A percentile compares a stretch with the other conserved stretches of the same genome.
Conservation (phyloP, 306 rosid genomes). For the Spatholobus suberectus region DNA sequence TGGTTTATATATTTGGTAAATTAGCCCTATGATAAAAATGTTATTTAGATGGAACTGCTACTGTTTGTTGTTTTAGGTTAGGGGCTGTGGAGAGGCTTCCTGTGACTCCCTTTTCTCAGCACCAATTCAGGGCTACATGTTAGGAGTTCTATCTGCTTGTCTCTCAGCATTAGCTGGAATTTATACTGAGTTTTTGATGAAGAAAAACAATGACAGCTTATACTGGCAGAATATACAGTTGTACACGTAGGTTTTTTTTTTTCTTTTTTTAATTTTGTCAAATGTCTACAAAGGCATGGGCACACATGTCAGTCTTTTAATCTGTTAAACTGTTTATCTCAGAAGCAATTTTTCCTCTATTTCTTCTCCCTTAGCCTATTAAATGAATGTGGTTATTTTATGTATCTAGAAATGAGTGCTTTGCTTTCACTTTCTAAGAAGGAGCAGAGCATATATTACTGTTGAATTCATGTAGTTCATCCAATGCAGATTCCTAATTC, state of each 20-base stretch:
- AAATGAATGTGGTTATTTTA: constrained; percentile 9
- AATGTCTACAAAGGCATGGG: constrained; percentile 1
- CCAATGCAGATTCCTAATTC: constrained; percentile 16
- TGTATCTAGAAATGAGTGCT: constrained; percentile 1
- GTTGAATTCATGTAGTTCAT: constrained; percentile 3
- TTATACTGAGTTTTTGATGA: constrained; percentile 95
- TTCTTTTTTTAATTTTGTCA: constrained; percentile 41
- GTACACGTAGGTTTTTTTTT: constrained; percentile 84
- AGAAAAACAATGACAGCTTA: constrained; percentile 93
- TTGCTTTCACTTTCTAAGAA: constrained; percentile 11
- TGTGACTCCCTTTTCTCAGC: constrained; percentile 88
- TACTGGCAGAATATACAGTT: constrained; percentile 98
- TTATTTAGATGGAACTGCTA: constrained; percentile 28
- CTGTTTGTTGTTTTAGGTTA: constrained; percentile 59
- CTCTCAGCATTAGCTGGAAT: constrained; percentile 96
- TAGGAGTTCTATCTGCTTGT: constrained; percentile 90
- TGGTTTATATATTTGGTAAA: not conserved
- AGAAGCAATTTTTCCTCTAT: not conserved
- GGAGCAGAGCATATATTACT: constrained; percentile 15
- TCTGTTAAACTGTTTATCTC: constrained; percentile 43
- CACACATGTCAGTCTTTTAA: constrained; percentile 45
- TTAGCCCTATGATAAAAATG: not conserved
- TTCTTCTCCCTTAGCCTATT: not conserved
- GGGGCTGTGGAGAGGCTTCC: constrained; percentile 89
- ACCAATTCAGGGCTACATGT: constrained; percentile 88